A percentile compares a stretch with the other conserved stretches of the same genome.
phyloP scores from a whole-genome alignment of 2,329 filamentous ascomycete genomes.

The Phaeosphaeria sp. region DNA sequence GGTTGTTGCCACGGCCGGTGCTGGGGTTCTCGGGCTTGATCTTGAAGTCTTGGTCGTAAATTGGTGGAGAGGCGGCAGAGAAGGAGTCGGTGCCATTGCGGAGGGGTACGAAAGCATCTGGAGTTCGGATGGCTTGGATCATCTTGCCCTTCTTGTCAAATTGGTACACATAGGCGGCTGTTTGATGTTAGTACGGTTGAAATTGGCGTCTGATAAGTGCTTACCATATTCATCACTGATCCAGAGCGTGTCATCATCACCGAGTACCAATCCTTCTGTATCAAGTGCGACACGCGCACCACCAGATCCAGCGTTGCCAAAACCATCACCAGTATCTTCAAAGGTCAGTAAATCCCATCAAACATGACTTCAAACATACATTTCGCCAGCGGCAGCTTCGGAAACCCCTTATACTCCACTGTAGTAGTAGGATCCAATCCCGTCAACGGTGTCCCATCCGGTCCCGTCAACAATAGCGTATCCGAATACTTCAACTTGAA shows the following conservation, averaged over 20 bases:
- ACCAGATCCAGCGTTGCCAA: conserved; percentile 66
- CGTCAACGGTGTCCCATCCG: conserved; percentile 66
- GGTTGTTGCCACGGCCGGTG: conserved; percentile 73
- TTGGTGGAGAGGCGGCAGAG: conserved; percentile 67
- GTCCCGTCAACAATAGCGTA: conserved; percentile 69
- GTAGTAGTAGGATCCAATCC: conserved; percentile 23
- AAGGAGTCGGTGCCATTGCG: conserved; percentile 68
- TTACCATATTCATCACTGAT: conserved; percentile 60
- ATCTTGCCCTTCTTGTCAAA: conserved; percentile 66
- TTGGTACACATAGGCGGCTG: conserved; percentile 72
- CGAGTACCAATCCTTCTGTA: conserved; percentile 70
- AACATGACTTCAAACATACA: conserved; percentile 41
- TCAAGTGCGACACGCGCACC: conserved; percentile 68
- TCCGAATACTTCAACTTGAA: conserved; percentile 68
- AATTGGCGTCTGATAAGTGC: not conserved
- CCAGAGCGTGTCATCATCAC: conserved; percentile 68
- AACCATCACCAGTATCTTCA: conserved; percentile 67
- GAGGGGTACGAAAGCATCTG: conserved; percentile 67
- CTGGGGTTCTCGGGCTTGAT: conserved; percentile 64
- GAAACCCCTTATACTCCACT: conserved; percentile 63
- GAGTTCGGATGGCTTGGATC: conserved; percentile 68
- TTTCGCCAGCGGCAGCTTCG: conserved; percentile 66
- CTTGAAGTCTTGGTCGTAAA: conserved; percentile 59
- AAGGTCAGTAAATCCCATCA: not conserved
- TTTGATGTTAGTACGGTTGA: not conserved